Conservation (phyloP, 177 flowering plant genomes). For the Vitis hybrid region DNA sequence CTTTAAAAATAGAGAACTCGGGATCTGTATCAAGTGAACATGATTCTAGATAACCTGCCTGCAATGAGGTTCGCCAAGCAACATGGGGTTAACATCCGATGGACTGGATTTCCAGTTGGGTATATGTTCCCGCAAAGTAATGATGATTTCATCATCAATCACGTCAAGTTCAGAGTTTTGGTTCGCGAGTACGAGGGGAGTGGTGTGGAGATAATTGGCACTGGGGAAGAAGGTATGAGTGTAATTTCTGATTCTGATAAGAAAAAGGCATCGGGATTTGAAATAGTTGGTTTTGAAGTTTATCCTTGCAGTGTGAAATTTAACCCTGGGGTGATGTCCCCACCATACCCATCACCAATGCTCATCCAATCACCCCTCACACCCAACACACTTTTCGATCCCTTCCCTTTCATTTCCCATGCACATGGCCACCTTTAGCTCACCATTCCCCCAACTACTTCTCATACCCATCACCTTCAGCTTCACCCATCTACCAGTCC, state of each 20-base stretch:
- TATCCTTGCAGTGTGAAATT: slow-evolving; percentile 10
- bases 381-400: too few species aligned
- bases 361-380: too few species aligned
- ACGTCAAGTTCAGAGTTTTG: slow-evolving; percentile 9
- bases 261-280: slow-evolving; percentile 12
- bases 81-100: slow-evolving; percentile 5
- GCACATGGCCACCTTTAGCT: too few species aligned
- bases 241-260: slow-evolving; percentile 12
- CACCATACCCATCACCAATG: too few species aligned
- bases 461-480: too few species aligned
- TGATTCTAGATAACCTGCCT: slow-evolving; percentile 13
- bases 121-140: slow-evolving; percentile 3
- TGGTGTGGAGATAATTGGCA: slow-evolving; percentile 13
- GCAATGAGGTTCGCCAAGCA: slow-evolving; percentile 1
- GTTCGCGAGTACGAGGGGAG: slow-evolving; percentile 11
- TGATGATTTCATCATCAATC: slow-evolving; percentile 13
- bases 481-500: too few species aligned
- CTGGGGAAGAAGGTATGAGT: slow-evolving; percentile 15
- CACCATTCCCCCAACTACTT: too few species aligned
- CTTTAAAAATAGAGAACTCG: slow-evolving; percentile 15
- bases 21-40: slow-evolving; percentile 11
- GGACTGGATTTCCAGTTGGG: slow-evolving; percentile 10
- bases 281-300: slow-evolving; percentile 17
- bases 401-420: too few species aligned
- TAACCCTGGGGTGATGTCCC: slow-evolving; percentile 6